Conservation (phyloP, 305 asterid genomes). For the Caryopteris hybrid region DNA sequence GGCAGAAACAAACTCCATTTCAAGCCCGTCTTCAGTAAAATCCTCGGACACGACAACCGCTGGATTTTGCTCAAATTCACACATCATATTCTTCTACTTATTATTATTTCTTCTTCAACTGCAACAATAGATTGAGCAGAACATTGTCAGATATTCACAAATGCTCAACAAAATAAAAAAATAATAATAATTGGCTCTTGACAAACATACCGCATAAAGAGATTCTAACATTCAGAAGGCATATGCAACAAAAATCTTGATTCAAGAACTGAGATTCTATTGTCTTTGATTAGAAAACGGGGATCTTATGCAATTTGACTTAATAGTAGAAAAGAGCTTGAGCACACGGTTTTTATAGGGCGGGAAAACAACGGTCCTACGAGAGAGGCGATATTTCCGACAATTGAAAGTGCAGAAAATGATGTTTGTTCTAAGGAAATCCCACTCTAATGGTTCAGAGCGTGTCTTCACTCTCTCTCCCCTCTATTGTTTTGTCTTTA, state of each 20-base stretch:
- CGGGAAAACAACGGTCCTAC: slow-evolving; percentile 18
- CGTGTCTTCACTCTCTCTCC: background rate
- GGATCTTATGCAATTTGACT: background rate
- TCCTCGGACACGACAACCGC: background rate
- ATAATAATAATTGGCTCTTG: too few species aligned
- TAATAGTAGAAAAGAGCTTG: background rate
- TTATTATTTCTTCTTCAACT: background rate
- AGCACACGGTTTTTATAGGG: slow-evolving; percentile 21
- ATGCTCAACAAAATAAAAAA: too few species aligned
- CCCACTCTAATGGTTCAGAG: background rate
- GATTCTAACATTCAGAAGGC: background rate
- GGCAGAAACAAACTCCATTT: slow-evolving; percentile 13
- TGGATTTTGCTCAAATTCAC: slow-evolving; percentile 6
- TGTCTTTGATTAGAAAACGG: background rate
- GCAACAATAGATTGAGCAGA: background rate
- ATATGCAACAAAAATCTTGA: background rate
- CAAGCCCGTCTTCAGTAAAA: background rate
- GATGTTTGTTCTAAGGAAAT: background rate
- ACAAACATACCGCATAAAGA: background rate
- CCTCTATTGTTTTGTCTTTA: too few species aligned
- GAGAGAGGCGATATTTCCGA: background rate
- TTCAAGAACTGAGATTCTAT: background rate
- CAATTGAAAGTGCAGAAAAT: background rate
- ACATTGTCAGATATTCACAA: background rate
- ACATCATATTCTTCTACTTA: background rate